phyloP scores from a whole-genome alignment of 2,329 filamentous ascomycete genomes.

The Metarhizium brunneum region DNA sequence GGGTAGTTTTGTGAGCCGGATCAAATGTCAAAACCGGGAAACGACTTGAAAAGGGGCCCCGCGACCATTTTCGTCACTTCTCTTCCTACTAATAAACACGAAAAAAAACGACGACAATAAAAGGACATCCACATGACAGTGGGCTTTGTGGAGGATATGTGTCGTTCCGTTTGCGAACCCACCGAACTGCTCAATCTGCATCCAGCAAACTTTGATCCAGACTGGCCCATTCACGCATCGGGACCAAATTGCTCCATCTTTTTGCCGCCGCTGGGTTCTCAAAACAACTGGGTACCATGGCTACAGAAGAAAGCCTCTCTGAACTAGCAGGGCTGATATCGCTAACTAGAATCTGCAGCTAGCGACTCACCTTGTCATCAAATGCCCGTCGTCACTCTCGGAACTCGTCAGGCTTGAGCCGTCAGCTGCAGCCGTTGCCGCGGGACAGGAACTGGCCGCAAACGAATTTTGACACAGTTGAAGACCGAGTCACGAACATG shows the following conservation, averaged over 20 bases:
- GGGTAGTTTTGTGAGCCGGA: not conserved
- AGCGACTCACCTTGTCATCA: not conserved
- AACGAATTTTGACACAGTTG: not conserved
- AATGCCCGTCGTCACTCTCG: not conserved
- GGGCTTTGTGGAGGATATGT: not conserved
- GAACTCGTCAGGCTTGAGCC: not conserved
- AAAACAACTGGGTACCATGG: not conserved
- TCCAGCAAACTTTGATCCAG: not conserved
- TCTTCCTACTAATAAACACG: not conserved
- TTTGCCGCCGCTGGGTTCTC: conserved; percentile 1
- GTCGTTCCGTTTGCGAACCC: not conserved
- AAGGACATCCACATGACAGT: not conserved
- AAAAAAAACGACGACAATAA: not conserved
- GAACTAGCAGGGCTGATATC: not conserved
- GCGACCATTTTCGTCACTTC: not conserved
- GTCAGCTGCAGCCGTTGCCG: not conserved
- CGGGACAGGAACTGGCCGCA: not conserved
- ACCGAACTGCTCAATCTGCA: not conserved
- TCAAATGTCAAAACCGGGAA: not conserved
- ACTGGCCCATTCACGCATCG: not conserved
- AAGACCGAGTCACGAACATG: not conserved
- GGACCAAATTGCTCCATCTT: not conserved
- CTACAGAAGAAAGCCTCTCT: not conserved
- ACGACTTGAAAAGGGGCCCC: not conserved
- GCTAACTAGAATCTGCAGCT: not conserved